phyloP scores from a whole-genome alignment of 2,329 filamentous ascomycete genomes.

The Neonectria neomacrospora region DNA sequence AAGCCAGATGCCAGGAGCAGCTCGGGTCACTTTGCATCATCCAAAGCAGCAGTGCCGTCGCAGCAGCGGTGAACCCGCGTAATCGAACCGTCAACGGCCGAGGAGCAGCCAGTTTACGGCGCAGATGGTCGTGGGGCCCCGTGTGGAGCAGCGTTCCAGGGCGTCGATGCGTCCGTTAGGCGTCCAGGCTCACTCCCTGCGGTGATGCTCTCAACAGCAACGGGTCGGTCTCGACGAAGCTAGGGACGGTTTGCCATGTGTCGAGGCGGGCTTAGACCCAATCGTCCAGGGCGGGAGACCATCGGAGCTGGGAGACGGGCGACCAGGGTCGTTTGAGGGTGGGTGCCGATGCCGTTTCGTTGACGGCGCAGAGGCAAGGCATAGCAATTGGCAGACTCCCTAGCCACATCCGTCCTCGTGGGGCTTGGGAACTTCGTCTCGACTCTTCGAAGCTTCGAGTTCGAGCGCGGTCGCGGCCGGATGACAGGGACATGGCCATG shows the following conservation, averaged over 20 bases:
- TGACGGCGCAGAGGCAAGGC: slow-evolving; percentile 23
- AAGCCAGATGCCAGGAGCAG: slow-evolving; percentile 25
- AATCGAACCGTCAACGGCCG: slow-evolving; percentile 15
- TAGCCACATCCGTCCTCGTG: slow-evolving; percentile 35
- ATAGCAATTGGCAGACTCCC: slow-evolving; percentile 25
- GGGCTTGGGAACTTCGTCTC: slow-evolving; percentile 28
- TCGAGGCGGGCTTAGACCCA: slow-evolving; percentile 25
- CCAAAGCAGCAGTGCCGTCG: slow-evolving; percentile 26
- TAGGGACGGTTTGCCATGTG: slow-evolving; percentile 31
- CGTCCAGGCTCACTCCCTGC: slow-evolving; percentile 2
- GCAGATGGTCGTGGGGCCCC: slow-evolving; percentile 19
- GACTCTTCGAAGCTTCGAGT: not conserved
- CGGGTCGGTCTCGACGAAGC: slow-evolving; percentile 13
- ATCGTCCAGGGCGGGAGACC: slow-evolving; percentile 25
- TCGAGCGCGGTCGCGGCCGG: slow-evolving; percentile 3
- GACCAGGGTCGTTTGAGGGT: slow-evolving; percentile 31
- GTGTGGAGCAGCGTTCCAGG: slow-evolving; percentile 18
- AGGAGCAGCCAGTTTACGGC: slow-evolving; percentile 26
- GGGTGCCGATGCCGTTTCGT: slow-evolving; percentile 32
- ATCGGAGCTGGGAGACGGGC: slow-evolving; percentile 26
- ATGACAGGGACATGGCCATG: slow-evolving; percentile 23
- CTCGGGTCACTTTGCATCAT: slow-evolving; percentile 34
- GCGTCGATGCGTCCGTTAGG: slow-evolving; percentile 21
- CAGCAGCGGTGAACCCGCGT: slow-evolving; percentile 37
- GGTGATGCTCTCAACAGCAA: slow-evolving; percentile 19